Evolutionary conservation across 441 rosid species (phyloP).

Genomic region (Jatropha podagrica): DNA sequence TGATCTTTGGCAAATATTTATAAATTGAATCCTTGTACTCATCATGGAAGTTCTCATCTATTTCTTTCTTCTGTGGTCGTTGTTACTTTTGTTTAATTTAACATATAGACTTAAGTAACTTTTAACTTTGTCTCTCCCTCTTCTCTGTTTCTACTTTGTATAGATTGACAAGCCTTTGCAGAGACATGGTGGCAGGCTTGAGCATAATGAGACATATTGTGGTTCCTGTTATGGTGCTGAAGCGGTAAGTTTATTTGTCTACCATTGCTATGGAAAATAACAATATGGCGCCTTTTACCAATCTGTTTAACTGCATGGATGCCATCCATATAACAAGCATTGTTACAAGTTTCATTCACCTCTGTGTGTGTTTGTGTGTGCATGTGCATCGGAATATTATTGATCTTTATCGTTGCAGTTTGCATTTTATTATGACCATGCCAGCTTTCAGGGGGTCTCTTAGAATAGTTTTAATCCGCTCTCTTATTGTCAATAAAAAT

Average conservation of each 20-base stretch:
- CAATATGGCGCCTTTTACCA: background rate
- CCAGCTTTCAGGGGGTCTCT: background rate
- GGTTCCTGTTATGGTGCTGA: constrained; percentile 96
- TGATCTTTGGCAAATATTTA: background rate
- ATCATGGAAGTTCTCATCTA: background rate
- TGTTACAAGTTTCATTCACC: background rate
- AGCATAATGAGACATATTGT: constrained; percentile 92
- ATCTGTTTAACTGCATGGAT: background rate
- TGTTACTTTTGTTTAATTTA: background rate
- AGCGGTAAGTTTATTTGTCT: constrained; percentile 44
- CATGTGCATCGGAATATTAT: no score
- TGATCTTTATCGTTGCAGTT: background rate
- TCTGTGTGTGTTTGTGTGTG: background rate
- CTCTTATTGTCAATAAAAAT: background rate
- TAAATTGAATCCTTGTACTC: background rate
- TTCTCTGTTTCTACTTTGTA: constrained; percentile 24
- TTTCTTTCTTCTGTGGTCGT: background rate
- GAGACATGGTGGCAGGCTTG: constrained; percentile 95
- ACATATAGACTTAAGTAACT: background rate
- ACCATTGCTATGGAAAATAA: constrained; percentile 3
- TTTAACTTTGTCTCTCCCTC: background rate
- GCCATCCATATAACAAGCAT: background rate
- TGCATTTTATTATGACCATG: background rate
- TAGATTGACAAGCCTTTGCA: constrained; percentile 93
- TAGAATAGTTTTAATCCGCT: background rate